Evolutionary conservation across 2,329 filamentous ascomycete species (phyloP).

Genomic region (Epichloe uncinata): DNA sequence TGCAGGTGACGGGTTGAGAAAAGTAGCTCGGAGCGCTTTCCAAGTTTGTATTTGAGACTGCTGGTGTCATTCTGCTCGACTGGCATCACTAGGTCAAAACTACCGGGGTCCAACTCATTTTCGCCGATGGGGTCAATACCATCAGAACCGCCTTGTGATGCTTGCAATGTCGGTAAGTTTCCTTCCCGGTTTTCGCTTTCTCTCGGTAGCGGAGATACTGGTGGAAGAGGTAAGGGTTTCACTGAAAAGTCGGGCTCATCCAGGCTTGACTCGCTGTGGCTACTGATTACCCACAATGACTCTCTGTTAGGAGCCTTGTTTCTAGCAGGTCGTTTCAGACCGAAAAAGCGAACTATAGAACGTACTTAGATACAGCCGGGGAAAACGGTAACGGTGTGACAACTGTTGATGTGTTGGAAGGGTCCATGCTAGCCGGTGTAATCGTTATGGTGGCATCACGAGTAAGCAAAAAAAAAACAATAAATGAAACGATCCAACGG

Average conservation of each 20-base stretch:
- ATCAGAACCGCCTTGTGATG: constrained; percentile 11
- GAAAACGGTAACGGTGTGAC: neutral
- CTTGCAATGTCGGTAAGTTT: constrained; percentile 6
- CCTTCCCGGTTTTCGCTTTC: neutral
- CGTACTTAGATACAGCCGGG: neutral
- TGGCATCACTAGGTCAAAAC: constrained; percentile 22
- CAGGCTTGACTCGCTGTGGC: constrained; percentile 7
- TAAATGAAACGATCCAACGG: neutral
- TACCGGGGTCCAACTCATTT: constrained; percentile 24
- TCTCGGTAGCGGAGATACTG: neutral
- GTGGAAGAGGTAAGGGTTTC: constrained; percentile 6
- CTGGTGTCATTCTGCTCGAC: constrained; percentile 4
- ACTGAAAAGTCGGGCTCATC: constrained; percentile 5
- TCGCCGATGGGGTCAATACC: constrained; percentile 22
- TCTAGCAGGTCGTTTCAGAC: neutral
- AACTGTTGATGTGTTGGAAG: neutral
- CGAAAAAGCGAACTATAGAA: neutral
- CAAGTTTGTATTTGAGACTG: constrained; percentile 34
- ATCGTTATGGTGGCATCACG: neutral
- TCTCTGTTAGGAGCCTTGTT: no score
- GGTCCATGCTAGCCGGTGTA: neutral
- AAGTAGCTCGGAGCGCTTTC: constrained; percentile 48
- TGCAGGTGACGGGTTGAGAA: constrained; percentile 54
- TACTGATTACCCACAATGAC: neutral
- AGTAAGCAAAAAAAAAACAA: neutral